Percentiles rank a stretch among this genome's conserved stretches.
These are phyloP conservation scores for Avena eriantha DNA, from an alignment of 176 grass and related monocot genomes.

Conservation along the genomic window DNA sequence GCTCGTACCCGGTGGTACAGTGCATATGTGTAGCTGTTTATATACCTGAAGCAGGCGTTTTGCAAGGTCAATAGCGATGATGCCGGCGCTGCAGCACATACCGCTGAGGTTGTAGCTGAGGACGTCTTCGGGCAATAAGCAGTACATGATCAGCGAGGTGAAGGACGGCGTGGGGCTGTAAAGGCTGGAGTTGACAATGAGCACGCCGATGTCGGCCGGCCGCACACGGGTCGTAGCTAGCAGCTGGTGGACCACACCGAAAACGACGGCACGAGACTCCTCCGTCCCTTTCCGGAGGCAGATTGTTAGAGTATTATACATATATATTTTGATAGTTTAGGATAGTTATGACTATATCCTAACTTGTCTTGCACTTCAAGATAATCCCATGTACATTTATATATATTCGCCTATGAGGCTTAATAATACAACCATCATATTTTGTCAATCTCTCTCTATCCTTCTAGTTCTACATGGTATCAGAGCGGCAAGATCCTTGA, in stretches of 20 bases:
- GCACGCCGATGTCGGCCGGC: conserved; percentile 34
- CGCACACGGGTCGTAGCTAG: conserved; percentile 39
- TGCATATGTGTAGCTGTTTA: too few species aligned
- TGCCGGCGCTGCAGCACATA: conserved; percentile 76
- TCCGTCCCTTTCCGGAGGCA: conserved; percentile 49
- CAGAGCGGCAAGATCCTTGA: too few species aligned
- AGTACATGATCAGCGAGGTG: conserved; percentile 60
- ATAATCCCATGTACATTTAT: too few species aligned
- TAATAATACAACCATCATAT: too few species aligned
- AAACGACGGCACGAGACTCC: conserved; percentile 54
- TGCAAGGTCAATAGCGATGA: conserved; percentile 69
- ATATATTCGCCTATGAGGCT: too few species aligned
- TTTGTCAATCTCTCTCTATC: too few species aligned
- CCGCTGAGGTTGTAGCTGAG: conserved; percentile 64
- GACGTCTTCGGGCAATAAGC: conserved; percentile 41
- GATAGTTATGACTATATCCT: too few species aligned
- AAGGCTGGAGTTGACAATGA: conserved; percentile 73
- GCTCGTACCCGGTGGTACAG: too few species aligned
- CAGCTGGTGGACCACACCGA: conserved; percentile 46
- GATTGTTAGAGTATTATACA: too few species aligned
- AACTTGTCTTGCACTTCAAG: too few species aligned
- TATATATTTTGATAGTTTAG: too few species aligned
- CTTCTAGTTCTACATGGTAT: too few species aligned
- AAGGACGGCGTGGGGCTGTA: conserved; percentile 69
- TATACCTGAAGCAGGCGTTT: conserved; percentile 65